phyloP scores from a whole-genome alignment of 169 alveolate species.

The Cryptosporidium felis region DNA sequence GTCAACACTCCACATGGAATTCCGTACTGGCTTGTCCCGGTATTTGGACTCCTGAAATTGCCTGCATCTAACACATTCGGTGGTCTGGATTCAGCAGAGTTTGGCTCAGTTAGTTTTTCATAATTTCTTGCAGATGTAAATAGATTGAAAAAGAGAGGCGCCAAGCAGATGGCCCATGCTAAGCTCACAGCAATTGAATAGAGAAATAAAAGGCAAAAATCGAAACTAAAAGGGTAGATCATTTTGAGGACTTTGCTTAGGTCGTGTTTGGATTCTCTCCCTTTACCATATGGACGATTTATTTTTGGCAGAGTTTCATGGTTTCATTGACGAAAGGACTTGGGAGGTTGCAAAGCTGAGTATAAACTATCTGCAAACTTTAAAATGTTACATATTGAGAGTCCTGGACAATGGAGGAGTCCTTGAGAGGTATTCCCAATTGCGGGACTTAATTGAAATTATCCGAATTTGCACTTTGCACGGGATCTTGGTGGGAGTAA shows the following conservation, averaged over 20 bases:
- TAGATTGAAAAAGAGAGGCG: neutral
- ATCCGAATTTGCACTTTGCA: slow-evolving; percentile 46
- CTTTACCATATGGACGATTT: slow-evolving; percentile 45
- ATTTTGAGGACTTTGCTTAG: too few species aligned
- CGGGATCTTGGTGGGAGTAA: slow-evolving; percentile 44
- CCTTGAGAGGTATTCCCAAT: slow-evolving; percentile 33
- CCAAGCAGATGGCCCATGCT: too few species aligned
- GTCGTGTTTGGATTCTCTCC: too few species aligned
- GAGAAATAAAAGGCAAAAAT: too few species aligned
- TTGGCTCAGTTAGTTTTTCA: slow-evolving; percentile 46
- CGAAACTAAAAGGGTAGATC: too few species aligned
- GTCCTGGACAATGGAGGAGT: slow-evolving; percentile 15
- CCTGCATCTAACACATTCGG: slow-evolving; percentile 44
- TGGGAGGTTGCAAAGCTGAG: slow-evolving; percentile 53
- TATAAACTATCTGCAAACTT: slow-evolving; percentile 16
- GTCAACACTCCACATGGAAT: slow-evolving; percentile 67
- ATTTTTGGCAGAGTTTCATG: slow-evolving; percentile 70
- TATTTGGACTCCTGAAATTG: slow-evolving; percentile 24
- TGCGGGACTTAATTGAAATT: slow-evolving; percentile 55
- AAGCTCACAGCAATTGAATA: too few species aligned
- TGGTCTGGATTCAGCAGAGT: slow-evolving; percentile 43
- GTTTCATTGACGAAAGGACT: slow-evolving; percentile 52
- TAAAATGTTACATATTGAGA: neutral
- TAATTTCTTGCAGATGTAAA: neutral
- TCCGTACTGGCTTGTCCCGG: slow-evolving; percentile 59